phyloP scores from a whole-genome alignment of 2,329 filamentous ascomycete genomes.

The Diplodia seriata region DNA sequence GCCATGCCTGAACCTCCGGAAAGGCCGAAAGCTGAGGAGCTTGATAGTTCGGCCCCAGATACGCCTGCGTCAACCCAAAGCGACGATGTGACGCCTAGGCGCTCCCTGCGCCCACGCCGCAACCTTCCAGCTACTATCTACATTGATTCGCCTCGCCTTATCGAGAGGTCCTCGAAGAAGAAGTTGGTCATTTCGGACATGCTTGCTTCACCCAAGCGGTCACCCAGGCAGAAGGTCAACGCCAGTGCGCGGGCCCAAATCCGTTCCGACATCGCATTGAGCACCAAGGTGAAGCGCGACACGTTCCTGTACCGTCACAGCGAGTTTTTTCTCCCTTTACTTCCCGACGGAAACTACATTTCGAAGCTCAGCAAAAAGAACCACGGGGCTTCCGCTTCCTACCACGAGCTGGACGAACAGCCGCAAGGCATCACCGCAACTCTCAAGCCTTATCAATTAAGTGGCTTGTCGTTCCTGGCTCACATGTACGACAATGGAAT shows the following conservation, averaged over 20 bases:
- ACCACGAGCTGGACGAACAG: conserved; percentile 52
- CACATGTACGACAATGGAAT: conserved; percentile 99
- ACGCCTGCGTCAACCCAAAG: too few relatives aligned
- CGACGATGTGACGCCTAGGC: not conserved
- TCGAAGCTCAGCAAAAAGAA: conserved; percentile 44
- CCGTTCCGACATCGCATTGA: conserved; percentile 50
- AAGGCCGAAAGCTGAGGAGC: not conserved
- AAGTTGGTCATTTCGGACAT: conserved; percentile 46
- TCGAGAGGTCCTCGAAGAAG: not conserved
- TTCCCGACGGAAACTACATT: conserved; percentile 54
- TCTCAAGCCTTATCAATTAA: conserved; percentile 96
- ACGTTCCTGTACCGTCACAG: conserved; percentile 55
- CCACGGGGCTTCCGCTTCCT: conserved; percentile 45
- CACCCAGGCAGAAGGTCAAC: conserved; percentile 35
- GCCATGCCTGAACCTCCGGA: not conserved
- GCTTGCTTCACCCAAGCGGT: conserved; percentile 21
- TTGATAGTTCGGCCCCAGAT: not conserved
- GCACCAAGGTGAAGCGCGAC: conserved; percentile 54
- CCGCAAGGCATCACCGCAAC: conserved; percentile 56
- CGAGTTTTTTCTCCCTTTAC: conserved; percentile 55
- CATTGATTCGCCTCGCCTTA: not conserved
- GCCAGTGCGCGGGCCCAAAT: conserved; percentile 51
- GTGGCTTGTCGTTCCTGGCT: conserved; percentile 98
- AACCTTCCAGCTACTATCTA: not conserved
- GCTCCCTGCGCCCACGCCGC: not conserved